Conservation (phyloP, 345 rosid species). For the Pugionium cornutum region DNA sequence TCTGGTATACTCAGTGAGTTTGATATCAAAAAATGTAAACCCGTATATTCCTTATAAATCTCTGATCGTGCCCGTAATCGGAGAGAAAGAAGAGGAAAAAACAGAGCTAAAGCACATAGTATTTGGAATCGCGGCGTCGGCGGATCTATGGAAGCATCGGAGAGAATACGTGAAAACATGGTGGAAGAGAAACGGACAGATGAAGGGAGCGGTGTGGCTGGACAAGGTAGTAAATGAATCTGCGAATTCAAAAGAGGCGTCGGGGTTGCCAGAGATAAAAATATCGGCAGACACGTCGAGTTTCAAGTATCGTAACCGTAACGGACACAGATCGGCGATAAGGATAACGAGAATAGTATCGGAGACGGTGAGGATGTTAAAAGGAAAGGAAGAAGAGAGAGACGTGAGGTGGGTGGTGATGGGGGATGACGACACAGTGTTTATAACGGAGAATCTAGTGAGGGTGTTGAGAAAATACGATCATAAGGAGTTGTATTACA, state of each 20-base stretch:
- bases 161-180: constrained; percentile 65
- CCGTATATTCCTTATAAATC: no score
- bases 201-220: constrained; percentile 78
- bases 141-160: constrained; percentile 43
- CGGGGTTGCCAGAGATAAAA: constrained; percentile 17
- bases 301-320: constrained; percentile 55
- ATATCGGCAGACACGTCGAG: constrained; percentile 67
- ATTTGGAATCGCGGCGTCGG: constrained; percentile 58
- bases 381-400: constrained; percentile 42
- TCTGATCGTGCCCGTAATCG: not conserved
- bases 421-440: constrained; percentile 80
- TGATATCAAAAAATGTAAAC: no score
- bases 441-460: constrained; percentile 60
- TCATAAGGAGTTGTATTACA: constrained; percentile 63
- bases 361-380: constrained; percentile 57
- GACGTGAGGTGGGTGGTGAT: constrained; percentile 76
- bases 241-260: no score
- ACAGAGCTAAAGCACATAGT: constrained; percentile 57
- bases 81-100: constrained; percentile 15
- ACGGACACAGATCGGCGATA: constrained; percentile 66
- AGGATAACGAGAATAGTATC: constrained; percentile 68
- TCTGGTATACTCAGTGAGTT: no score
- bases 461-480: constrained; percentile 76
- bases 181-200: constrained; percentile 57
- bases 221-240: constrained; percentile 30